Evolutionary conservation across 2,329 filamentous ascomycete species (phyloP).

Genomic region (Fusarium sp.): DNA sequence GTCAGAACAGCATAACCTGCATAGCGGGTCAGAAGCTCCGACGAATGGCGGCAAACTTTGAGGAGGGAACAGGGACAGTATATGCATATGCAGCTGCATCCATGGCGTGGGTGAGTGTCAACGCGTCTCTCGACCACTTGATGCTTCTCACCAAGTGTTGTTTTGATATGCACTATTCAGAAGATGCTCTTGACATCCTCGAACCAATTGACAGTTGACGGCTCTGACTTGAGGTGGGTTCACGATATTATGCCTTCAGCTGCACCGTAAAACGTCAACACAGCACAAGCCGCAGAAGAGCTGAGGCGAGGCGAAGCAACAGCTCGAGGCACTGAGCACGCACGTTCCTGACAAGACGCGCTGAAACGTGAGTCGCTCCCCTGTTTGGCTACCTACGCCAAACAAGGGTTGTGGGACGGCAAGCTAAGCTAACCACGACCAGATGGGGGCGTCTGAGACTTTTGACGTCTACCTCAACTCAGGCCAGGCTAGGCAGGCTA

Average conservation of each 20-base stretch:
- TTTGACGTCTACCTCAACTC: slow-evolving; percentile 33
- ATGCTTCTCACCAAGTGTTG: slow-evolving; percentile 24
- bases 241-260: slow-evolving; percentile 43
- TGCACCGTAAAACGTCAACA: slow-evolving; percentile 25
- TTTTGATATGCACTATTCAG: slow-evolving; percentile 40
- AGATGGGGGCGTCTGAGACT: slow-evolving; percentile 30
- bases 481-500: slow-evolving; percentile 26
- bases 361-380: slow-evolving; percentile 49
- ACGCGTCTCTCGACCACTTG: slow-evolving; percentile 42
- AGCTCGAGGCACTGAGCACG: slow-evolving; percentile 19
- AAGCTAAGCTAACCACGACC: slow-evolving; percentile 19
- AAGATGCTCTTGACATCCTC: slow-evolving; percentile 29
- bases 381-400: slow-evolving; percentile 41
- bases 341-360: slow-evolving; percentile 40
- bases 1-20: slow-evolving; percentile 13
- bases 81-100: slow-evolving; percentile 29
- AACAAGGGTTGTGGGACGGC: slow-evolving; percentile 30
- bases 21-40: slow-evolving; percentile 27
- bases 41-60: slow-evolving; percentile 37
- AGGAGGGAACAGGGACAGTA: slow-evolving; percentile 2
- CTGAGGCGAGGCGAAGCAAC: slow-evolving; percentile 19
- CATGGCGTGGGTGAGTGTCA: slow-evolving; percentile 35
- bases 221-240: slow-evolving; percentile 34
- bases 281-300: slow-evolving; percentile 12
- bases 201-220: background rate